phyloP scores from a whole-genome alignment of 495 filamentous ascomycete species.

The Darksidea phi region DNA sequence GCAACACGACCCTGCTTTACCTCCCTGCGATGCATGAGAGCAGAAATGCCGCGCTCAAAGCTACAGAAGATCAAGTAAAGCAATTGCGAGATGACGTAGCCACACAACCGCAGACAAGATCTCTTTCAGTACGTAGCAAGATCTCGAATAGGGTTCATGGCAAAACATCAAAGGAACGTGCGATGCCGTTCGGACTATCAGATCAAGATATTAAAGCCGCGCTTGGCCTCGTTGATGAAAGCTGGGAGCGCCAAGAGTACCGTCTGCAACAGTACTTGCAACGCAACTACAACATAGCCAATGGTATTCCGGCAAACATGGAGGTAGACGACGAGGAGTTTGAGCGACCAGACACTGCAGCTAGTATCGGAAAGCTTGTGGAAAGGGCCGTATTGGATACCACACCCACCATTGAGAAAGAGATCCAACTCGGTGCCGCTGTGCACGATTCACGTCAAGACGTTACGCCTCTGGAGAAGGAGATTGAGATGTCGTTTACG shows the following conservation, averaged over 20 bases:
- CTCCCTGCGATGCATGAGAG: conserved; percentile 67
- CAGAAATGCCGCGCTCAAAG: conserved; percentile 59
- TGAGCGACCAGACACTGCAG: conserved; percentile 39
- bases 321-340: conserved; percentile 43
- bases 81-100: conserved; percentile 47
- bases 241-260: conserved; percentile 61
- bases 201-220: conserved; percentile 46
- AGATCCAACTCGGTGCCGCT: conserved; percentile 33
- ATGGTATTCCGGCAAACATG: conserved; percentile 44
- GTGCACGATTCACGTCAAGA: conserved; percentile 1
- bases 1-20: conserved; percentile 63
- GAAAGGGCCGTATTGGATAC: conserved; percentile 42
- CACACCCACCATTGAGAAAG: conserved; percentile 43
- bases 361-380: conserved; percentile 39
- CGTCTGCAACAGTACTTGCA: conserved; percentile 59
- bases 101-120: conserved; percentile 32
- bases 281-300: conserved; percentile 60
- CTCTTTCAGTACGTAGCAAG: conserved; percentile 29
- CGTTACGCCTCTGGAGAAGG: conserved; percentile 23
- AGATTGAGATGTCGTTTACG: conserved; percentile 31
- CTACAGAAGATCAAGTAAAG: conserved; percentile 59
- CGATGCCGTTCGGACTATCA: conserved; percentile 24
- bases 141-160: conserved; percentile 22
- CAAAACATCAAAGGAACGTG: conserved; percentile 16
- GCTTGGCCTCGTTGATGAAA: conserved; percentile 56